A percentile compares a stretch with the other conserved stretches of the same genome.
Conservation (phyloP, 2,329 filamentous ascomycete genomes). For the Cordyceps cicadae region DNA sequence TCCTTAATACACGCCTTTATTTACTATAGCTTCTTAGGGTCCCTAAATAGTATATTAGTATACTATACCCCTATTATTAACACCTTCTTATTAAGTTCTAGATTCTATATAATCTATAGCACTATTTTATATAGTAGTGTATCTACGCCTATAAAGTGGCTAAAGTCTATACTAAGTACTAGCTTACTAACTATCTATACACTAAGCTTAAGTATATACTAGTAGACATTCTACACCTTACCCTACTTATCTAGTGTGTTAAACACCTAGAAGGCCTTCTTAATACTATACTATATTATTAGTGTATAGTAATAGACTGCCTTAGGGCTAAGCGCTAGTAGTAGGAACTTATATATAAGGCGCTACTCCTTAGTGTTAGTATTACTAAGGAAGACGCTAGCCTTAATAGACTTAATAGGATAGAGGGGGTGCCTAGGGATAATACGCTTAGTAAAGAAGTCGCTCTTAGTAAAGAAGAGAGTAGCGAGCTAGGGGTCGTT, state of each 20-base stretch:
- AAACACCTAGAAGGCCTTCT: conserved; percentile 41
- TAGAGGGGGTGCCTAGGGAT: conserved; percentile 40
- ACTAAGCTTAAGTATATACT: conserved; percentile 42
- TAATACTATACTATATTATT: conserved; percentile 47
- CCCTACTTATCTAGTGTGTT: conserved; percentile 41
- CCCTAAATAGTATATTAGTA: conserved; percentile 46
- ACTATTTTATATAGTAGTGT: conserved; percentile 45
- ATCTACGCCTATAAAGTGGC: conserved; percentile 36
- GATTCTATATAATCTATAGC: conserved; percentile 36
- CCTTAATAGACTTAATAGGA: conserved; percentile 33
- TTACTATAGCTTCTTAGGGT: conserved; percentile 36
- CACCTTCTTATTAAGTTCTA: conserved; percentile 52
- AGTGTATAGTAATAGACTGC: conserved; percentile 54
- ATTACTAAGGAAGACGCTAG: conserved; percentile 40
- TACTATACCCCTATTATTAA: conserved; percentile 49
- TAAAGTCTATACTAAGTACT: conserved; percentile 36
- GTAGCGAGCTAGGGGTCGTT: conserved; percentile 39
- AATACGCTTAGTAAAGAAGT: conserved; percentile 47
- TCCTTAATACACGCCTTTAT: conserved; percentile 24
- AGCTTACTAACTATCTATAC: conserved; percentile 37
- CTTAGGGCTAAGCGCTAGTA: conserved; percentile 49
- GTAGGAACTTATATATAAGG: conserved; percentile 52
- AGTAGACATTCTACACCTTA: conserved; percentile 41
- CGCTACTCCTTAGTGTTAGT: conserved; percentile 43
- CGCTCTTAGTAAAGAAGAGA: conserved; percentile 39